A percentile compares a stretch with the other conserved stretches of the same genome.
Conservation (phyloP, 768 basidiomycete genomes). For the Agaricus sinodeliciosus region DNA sequence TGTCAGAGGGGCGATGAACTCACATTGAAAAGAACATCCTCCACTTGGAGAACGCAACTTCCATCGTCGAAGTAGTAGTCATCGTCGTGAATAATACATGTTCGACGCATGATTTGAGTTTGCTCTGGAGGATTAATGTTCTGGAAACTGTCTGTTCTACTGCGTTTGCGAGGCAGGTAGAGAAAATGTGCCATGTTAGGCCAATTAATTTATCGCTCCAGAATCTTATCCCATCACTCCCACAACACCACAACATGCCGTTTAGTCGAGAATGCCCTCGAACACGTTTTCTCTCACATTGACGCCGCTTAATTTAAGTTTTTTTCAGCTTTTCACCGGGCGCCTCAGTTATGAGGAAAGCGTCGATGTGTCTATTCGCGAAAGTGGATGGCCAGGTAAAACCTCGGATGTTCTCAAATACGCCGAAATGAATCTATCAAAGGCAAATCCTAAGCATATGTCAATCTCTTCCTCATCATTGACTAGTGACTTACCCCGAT, state of each 20-base stretch:
- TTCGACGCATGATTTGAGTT: background rate
- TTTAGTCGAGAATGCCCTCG: too few species aligned
- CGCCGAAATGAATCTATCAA: slow-evolving; percentile 38
- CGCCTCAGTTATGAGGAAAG: slow-evolving; percentile 29
- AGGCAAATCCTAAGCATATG: slow-evolving; percentile 38
- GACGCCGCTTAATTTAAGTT: slow-evolving; percentile 50
- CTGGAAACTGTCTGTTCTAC: slow-evolving; percentile 2
- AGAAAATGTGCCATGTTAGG: background rate
- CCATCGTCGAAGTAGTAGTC: slow-evolving; percentile 62
- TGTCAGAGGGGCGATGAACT: background rate
- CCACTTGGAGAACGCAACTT: slow-evolving; percentile 58
- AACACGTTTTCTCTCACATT: slow-evolving; percentile 29
- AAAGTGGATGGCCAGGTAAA: slow-evolving; percentile 37
- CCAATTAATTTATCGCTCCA: background rate
- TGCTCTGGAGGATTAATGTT: slow-evolving; percentile 6
- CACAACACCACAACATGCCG: background rate
- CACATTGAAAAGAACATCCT: slow-evolving; percentile 65
- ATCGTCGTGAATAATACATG: slow-evolving; percentile 33
- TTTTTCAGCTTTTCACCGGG: background rate
- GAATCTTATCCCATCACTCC: background rate
- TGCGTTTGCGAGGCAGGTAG: slow-evolving; percentile 1
- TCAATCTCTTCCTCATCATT: slow-evolving; percentile 64
- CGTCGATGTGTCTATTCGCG: slow-evolving; percentile 19
- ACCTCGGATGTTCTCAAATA: slow-evolving; percentile 31
- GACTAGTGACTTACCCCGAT: slow-evolving; percentile 43